Percentiles rank a stretch among this genome's conserved stretches.
Evolutionary conservation across 345 rosid species (phyloP).

Genomic region (Eucalyptus victrix): DNA sequence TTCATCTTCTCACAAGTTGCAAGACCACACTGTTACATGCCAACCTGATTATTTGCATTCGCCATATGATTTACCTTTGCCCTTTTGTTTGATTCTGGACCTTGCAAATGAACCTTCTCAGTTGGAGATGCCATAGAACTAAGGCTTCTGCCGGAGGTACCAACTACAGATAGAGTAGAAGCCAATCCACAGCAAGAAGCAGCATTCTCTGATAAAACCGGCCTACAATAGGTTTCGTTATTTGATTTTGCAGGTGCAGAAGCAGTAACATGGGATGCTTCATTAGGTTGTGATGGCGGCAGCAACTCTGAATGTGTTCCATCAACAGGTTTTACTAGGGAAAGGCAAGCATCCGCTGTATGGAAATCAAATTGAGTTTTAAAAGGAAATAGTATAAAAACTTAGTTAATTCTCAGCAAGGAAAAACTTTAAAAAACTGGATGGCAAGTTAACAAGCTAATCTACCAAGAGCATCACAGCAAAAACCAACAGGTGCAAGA

Average conservation of each 20-base stretch:
- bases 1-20: neutral
- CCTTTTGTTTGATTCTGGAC: slow-evolving; percentile 24
- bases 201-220: slow-evolving; percentile 12
- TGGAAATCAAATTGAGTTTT: neutral
- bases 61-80: slow-evolving; percentile 31
- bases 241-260: slow-evolving; percentile 9
- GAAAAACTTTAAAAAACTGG: neutral
- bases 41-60: neutral
- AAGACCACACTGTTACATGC: neutral
- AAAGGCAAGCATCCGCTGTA: slow-evolving; percentile 20
- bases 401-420: neutral
- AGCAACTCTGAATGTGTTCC: slow-evolving; percentile 13
- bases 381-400: neutral
- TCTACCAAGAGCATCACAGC: neutral
- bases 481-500: neutral
- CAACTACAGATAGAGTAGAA: slow-evolving; percentile 10
- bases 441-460: neutral
- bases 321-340: slow-evolving; percentile 22
- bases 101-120: slow-evolving; percentile 27
- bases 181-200: slow-evolving; percentile 18
- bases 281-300: slow-evolving; percentile 4
- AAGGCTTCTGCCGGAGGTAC: slow-evolving; percentile 4
- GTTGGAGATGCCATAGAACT: slow-evolving; percentile 19
- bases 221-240: slow-evolving; percentile 21
- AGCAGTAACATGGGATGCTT: slow-evolving; percentile 13